phyloP scores from a whole-genome alignment of 2,329 filamentous ascomycete genomes.

The Ceratocystis lukuohia region DNA sequence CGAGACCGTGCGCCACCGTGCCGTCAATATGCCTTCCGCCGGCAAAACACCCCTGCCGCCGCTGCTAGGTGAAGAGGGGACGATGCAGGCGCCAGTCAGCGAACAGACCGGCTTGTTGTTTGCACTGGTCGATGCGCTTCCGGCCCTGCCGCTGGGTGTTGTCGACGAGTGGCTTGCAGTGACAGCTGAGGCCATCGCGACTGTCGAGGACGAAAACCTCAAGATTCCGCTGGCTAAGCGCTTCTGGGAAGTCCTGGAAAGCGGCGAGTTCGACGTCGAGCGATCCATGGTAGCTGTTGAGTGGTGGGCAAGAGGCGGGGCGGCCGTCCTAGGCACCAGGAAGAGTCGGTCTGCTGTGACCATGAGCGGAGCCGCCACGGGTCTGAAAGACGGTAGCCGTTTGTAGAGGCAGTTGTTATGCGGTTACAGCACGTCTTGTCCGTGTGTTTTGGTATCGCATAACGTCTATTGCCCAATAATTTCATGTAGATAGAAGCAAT shows the following conservation, averaged over 20 bases:
- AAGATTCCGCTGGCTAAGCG: conserved; percentile 52
- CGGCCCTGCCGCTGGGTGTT: conserved; percentile 53
- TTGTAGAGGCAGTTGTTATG: not conserved
- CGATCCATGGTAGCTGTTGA: conserved; percentile 62
- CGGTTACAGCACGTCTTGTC: too few species aligned
- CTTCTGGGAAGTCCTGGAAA: conserved; percentile 67
- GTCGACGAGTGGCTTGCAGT: conserved; percentile 72
- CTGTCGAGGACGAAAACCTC: conserved; percentile 48
- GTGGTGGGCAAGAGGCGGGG: conserved; percentile 61
- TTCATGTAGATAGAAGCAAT: too few species aligned
- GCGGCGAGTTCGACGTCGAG: conserved; percentile 80
- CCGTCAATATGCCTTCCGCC: conserved; percentile 39
- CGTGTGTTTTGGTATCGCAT: too few species aligned
- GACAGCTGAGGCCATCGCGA: conserved; percentile 52
- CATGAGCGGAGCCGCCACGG: conserved; percentile 40
- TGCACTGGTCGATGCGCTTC: conserved; percentile 66
- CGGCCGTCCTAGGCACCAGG: conserved; percentile 31
- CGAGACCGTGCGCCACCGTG: conserved; percentile 60
- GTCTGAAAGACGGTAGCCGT: conserved; percentile 15
- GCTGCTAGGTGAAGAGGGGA: conserved; percentile 22
- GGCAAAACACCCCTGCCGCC: conserved; percentile 31
- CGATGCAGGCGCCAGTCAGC: conserved; percentile 35
- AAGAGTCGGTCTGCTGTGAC: conserved; percentile 25
- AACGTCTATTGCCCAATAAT: too few species aligned
- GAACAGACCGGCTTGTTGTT: conserved; percentile 67